Base-by-base conservation (phyloP, 73 alveolate genomes). In the Paramecium caudatum region DNA sequence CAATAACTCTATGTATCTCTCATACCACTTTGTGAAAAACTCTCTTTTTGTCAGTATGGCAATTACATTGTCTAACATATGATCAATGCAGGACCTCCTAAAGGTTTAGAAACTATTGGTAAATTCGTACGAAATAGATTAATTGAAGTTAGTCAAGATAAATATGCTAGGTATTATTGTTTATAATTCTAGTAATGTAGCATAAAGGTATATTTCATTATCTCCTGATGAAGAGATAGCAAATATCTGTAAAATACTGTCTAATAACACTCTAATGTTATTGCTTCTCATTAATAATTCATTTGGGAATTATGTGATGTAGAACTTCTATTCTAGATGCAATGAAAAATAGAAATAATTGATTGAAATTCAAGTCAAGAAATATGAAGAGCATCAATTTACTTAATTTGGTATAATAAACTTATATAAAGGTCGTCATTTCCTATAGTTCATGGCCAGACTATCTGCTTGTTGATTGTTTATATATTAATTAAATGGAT, bases 301-400 rank as follows among this genome's bases (percentile, higher is more conserved):
- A 1, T 74, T 74, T 43, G 88, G 88, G 19, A 74, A 74, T 74
- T 74, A 74, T 41, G 88, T 74, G n/a, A 74, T 74, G 69, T 21
- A 74, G 43, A 37, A 74, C 32, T 74, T 74, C 21, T 74, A 37
- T 45, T 12, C 12, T 12, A 74, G 55, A 74, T 74, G 88, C 16
- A 74, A 74, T 37, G 88, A 74, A 5, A 74, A 74, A 41, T 41
- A 21, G 55, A 74, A 74, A 45, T 37, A 55, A 27, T 55, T 27
- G 30, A 55, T 55, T 55, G 10, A 55, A 55, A 23, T 55, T 55
- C 45, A 55, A 55, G 32, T 55, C 46, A 27, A 37, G 1, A 55
- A 55, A 55, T 55, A 55, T 55, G 80, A 55, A 55, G 80, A 55
- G 1, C 80, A 55, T 55, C 46, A 55, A 55, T 55, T 55, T 43